Base-by-base conservation (phyloP, 352 stramenopile genomes). In the Phytophthora melonis region DNA sequence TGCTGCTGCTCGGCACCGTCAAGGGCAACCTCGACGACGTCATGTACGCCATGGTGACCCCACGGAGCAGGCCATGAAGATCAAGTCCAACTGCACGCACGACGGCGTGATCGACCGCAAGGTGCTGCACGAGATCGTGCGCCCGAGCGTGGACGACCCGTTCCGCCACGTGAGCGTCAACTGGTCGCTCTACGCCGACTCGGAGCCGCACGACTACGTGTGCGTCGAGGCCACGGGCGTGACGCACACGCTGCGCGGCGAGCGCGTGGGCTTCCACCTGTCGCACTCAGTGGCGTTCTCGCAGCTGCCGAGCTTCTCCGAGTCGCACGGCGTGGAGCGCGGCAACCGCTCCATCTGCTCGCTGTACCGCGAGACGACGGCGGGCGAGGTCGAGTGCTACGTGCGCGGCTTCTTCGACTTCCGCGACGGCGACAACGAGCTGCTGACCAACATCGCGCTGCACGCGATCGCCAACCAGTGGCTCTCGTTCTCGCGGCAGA, bases 221-320 rank as follows among this genome's bases (percentile, higher is more conserved):
- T 85, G 76, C 58, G 60, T 89, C 23, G 80, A 89, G 18, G 72
- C 78, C 32, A 82, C 69, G 18, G 81, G 81, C 0, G 39, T 74
- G 19, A 78, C 73, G 0, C 69, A 68, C 21, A 77, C 53, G 1
- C 5, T 65, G 6, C 39, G 50, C 8, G 61, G 66, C 3, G 79
- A 89, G 21, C 67, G 60, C 21, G 70, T 89, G 10, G 82, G 79
- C 9, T 89, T 77, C 66, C 77, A 86, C 34, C 61, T 89, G 23
- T 68, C 82, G 18, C 82, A 89, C 79, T 86, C 77, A 50, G 68
- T 74, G 19, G 60, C 66, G 55, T 74, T 75, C 59, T 47, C 56
- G 11, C 56, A 69, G 23, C 27, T 78, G 6, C 56, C 32, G 50
- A 68, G 56, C 23, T 75, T 74, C 19, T 60, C 71, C 9, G 54